These are phyloP conservation scores for Geotrichum histeridarum DNA, from an alignment of 1,139 yeast genomes.

Conservation along the genomic window DNA sequence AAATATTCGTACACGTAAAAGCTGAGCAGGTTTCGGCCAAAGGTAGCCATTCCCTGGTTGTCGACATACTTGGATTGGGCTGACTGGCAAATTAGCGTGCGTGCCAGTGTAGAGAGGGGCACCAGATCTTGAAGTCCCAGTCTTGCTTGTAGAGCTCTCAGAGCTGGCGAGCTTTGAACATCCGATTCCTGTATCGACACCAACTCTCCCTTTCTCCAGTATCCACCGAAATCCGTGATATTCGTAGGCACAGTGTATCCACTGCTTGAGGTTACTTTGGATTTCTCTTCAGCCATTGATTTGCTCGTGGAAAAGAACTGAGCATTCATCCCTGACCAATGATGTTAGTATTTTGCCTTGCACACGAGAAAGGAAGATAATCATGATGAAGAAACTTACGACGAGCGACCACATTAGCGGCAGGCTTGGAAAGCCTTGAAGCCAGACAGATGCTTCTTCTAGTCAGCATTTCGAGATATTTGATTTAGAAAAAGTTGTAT, in stretches of 20 bases:
- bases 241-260: constrained; percentile 17
- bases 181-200: constrained; percentile 11
- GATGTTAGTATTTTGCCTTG: not conserved
- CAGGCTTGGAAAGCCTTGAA: not conserved
- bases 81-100: constrained; percentile 61
- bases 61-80: constrained; percentile 49
- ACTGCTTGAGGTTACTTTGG: not conserved
- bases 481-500: not conserved
- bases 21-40: constrained; percentile 73
- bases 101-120: constrained; percentile 66
- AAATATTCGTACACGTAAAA: constrained; percentile 73
- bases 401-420: too few relatives aligned
- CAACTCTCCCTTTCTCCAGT: constrained; percentile 23
- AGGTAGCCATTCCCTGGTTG: constrained; percentile 71
- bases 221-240: constrained; percentile 32
- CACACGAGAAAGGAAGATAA: not conserved
- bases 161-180: constrained; percentile 38
- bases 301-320: not conserved
- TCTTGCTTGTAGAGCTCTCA: constrained; percentile 78
- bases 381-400: too few relatives aligned
- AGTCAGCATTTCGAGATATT: not conserved
- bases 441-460: not conserved
- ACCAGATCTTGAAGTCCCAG: constrained; percentile 45
- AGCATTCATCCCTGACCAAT: not conserved
- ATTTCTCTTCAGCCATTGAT: not conserved